Evolutionary conservation across 306 rosid genomes (phyloP), one percentile per base, ranked within the genome.

Genomic region (Morella rubra): DNA sequence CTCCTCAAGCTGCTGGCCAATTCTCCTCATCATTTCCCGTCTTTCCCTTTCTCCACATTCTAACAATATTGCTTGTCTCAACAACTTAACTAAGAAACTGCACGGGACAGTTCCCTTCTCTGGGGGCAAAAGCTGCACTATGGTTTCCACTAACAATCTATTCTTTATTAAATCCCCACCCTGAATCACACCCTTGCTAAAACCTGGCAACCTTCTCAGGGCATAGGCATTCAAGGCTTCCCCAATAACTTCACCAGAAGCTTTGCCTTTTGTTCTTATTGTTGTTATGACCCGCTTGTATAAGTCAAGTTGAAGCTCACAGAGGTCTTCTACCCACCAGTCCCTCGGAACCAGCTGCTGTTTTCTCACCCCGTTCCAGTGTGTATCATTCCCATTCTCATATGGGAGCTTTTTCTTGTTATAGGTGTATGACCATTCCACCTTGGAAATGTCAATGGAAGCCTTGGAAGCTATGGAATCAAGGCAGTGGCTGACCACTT

Each of bases 291-390:
- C 86, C 27, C 89, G 72, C 73, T 92, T 87, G 87, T 86, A 95
- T 61, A 88, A 85, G 86, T 92, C 98, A 22, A 90, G 91, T 76
- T 85, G 96, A 79, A 95, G 98, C 51, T 90, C 97, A 9, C 92
- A 95, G 19, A 95, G 91, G 60, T 95, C 98, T 81, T 94, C 98
- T 62, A 92, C 97, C 97, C 98, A 95, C 98, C 98, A 95, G 81
- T 95, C 98, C 68, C 81, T 85, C 1, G 98, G 98, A 81, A 95
- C 97, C 77, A 80, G 67, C 64, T 84, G 91, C 7, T 73, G 90
- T 75, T 91, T 90, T 85, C 89, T 87, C 76, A 86, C 86, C 46
- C 92, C 93, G 58, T 89, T 91, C 90, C 92, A 90, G 19, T 65
- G 91, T 45, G 87, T 73, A 82, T 90, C 96, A 32, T 88, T 81